Percentiles rank a stretch among this genome's conserved stretches.
Conservation (phyloP, 805 yeast genomes). For the Suhomyces prunicola region DNA sequence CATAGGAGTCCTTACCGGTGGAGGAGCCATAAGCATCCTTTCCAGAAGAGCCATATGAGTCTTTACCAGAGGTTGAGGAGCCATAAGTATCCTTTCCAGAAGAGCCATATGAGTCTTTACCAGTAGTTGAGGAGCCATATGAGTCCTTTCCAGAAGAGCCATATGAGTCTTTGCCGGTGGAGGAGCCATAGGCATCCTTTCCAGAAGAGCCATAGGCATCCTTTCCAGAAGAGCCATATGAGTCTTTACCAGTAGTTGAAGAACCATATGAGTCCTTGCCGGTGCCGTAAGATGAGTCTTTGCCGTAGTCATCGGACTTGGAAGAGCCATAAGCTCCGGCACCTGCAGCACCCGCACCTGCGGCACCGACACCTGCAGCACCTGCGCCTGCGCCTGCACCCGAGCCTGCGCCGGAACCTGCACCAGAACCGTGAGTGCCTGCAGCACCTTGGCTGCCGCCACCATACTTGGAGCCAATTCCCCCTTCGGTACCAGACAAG, state of each 20-base stretch:
- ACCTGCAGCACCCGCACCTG: conserved; percentile 7
- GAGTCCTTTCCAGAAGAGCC: conserved; percentile 6
- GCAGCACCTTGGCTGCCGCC: conserved; percentile 9
- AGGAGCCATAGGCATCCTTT: conserved; percentile 13
- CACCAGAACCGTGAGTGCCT: conserved; percentile 5
- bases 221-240: conserved; percentile 14
- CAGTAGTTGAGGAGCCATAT: not conserved
- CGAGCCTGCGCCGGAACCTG: conserved; percentile 1
- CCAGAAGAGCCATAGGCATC: conserved; percentile 16
- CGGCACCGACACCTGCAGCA: conserved; percentile 5
- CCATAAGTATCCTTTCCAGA: conserved; percentile 4
- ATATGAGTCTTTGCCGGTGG: conserved; percentile 10
- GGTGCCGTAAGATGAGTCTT: not conserved
- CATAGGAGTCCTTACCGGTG: not conserved
- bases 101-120: not conserved
- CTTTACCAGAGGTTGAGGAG: not conserved
- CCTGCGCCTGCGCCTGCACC: conserved; percentile 1
- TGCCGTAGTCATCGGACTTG: not conserved
- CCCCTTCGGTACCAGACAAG: conserved; percentile 20
- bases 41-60: not conserved
- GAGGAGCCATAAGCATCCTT: not conserved
- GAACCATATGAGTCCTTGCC: conserved; percentile 5
- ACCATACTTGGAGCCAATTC: conserved; percentile 27
- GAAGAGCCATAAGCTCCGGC: conserved; percentile 10
- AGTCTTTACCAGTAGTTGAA: conserved; percentile 9